These are phyloP conservation scores for Galerina marginata DNA, from an alignment of 768 basidiomycete species.

Conservation along the genomic window DNA sequence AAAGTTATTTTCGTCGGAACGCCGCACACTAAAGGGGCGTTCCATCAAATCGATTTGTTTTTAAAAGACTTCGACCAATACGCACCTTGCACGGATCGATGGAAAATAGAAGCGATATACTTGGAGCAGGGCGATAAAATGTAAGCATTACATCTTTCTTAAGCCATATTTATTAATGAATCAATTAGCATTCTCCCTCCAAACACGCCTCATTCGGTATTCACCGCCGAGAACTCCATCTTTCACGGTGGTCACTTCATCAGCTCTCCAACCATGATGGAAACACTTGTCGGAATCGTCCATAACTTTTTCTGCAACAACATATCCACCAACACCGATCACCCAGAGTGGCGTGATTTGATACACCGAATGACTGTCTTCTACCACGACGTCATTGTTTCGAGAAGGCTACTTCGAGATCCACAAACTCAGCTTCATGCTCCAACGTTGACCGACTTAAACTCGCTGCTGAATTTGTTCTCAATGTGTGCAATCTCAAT, in stretches of 20 bases:
- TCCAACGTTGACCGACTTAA: not conserved
- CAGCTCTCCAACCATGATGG: not conserved
- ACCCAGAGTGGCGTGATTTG: not conserved
- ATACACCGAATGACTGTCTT: not conserved
- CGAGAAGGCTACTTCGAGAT: not conserved
- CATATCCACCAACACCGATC: not conserved
- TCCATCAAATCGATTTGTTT: too few relatives aligned
- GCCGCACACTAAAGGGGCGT: not conserved
- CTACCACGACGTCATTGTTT: not conserved
- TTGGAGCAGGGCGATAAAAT: too few relatives aligned
- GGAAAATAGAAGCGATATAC: too few relatives aligned
- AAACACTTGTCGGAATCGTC: not conserved
- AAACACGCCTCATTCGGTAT: not conserved
- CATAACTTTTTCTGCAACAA: not conserved
- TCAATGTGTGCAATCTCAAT: not conserved
- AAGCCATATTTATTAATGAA: too few relatives aligned
- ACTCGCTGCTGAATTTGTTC: not conserved
- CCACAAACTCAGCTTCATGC: not conserved
- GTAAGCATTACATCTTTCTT: too few relatives aligned
- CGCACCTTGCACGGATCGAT: too few relatives aligned
- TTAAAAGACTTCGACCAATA: too few relatives aligned
- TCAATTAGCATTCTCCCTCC: not conserved
- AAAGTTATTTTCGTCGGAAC: constrained; percentile 1
- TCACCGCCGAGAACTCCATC: not conserved
- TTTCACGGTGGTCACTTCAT: not conserved